These are phyloP conservation scores for Boletus huronensis DNA, from an alignment of 768 basidiomycete species.

Conservation along the genomic window DNA sequence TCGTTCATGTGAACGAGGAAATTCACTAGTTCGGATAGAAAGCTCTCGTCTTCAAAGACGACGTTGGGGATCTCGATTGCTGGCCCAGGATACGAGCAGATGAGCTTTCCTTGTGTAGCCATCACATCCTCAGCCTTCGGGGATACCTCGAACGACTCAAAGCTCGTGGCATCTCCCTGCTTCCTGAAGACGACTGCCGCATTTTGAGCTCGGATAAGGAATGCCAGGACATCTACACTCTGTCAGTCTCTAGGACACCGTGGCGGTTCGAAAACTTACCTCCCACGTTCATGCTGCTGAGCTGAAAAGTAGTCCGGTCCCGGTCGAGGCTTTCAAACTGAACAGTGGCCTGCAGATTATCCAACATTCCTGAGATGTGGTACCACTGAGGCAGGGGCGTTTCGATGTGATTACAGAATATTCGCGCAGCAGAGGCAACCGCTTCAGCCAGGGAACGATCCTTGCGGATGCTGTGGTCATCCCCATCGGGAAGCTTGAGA, in stretches of 20 bases:
- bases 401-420: constrained; percentile 15
- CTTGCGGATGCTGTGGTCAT: constrained; percentile 27
- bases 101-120: constrained; percentile 39
- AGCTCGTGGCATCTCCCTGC: constrained; percentile 24
- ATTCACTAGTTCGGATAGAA: constrained; percentile 34
- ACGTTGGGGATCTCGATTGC: constrained; percentile 36
- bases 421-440: constrained; percentile 14
- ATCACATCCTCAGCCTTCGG: constrained; percentile 36
- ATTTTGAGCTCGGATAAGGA: constrained; percentile 30
- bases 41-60: constrained; percentile 27
- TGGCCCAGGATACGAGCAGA: constrained; percentile 45
- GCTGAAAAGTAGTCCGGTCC: constrained; percentile 3
- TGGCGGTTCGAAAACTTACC: not conserved
- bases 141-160: constrained; percentile 39
- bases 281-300: constrained; percentile 5
- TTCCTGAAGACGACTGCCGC: constrained; percentile 43
- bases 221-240: constrained; percentile 33
- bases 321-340: constrained; percentile 12
- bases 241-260: not conserved
- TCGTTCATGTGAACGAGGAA: constrained; percentile 30
- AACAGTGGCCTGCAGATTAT: constrained; percentile 17
- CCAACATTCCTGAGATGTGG: constrained; percentile 30
- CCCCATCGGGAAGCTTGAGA: constrained; percentile 36
- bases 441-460: constrained; percentile 28
- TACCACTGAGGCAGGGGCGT: constrained; percentile 27